Evolutionary conservation across 129 eudicot species (phyloP).

Genomic region (Escallonia rubra): DNA sequence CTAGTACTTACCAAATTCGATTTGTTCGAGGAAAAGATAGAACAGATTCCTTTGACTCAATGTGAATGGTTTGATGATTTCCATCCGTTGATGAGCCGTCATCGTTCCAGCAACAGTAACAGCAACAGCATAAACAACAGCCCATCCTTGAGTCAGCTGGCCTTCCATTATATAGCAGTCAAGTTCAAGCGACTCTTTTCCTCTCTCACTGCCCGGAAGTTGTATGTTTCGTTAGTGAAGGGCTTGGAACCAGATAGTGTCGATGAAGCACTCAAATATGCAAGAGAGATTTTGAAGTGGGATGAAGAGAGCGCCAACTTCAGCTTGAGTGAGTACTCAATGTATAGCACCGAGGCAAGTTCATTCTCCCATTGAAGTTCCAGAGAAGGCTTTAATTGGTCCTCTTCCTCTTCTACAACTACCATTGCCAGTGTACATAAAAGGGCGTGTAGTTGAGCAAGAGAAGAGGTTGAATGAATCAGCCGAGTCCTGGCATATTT

Average conservation of each 20-base stretch:
- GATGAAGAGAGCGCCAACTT: conserved; percentile 78
- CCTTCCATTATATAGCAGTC: conserved; percentile 73
- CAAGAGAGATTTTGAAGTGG: conserved; percentile 87
- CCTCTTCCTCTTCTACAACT: no score
- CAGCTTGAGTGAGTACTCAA: conserved; percentile 56
- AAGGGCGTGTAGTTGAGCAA: no score
- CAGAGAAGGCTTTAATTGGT: neutral
- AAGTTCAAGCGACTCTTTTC: conserved; percentile 79
- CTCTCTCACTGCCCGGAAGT: conserved; percentile 57
- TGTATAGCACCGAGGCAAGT: conserved; percentile 61
- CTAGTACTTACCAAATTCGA: conserved; percentile 81
- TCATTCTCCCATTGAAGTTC: conserved; percentile 43
- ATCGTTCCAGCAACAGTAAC: conserved; percentile 38
- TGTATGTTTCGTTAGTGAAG: conserved; percentile 73
- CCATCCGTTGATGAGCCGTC: conserved; percentile 68
- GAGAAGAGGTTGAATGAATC: no score
- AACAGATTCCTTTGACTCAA: conserved; percentile 49
- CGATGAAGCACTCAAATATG: conserved; percentile 75
- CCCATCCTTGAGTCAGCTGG: conserved; percentile 89
- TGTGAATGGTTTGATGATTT: conserved; percentile 96
- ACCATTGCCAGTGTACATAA: no score
- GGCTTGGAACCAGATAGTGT: conserved; percentile 83
- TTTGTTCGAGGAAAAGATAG: conserved; percentile 76
- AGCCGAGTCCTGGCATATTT: no score
- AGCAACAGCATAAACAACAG: conserved; percentile 58